Percentiles rank a stretch among this genome's conserved stretches.
phyloP scores from a whole-genome alignment of 1,139 yeast species.

The Magnusiomyces fungicola region DNA sequence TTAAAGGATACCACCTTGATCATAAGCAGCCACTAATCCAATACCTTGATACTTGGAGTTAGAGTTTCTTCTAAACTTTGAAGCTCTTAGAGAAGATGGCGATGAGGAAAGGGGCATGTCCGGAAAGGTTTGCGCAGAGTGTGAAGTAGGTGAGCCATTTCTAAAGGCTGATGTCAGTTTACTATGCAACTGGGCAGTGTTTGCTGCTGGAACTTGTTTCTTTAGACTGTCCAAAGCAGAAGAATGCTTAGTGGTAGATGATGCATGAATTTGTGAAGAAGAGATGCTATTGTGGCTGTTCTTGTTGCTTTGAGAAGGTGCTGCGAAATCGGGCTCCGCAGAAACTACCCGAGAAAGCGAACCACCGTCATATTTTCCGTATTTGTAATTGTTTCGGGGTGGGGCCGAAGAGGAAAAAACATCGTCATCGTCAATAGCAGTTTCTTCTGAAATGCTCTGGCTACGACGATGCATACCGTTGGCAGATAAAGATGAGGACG shows the following conservation, averaged over 20 bases:
- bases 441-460: too few relatives aligned
- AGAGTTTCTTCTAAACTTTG: neutral
- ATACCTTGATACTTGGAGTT: constrained; percentile 10
- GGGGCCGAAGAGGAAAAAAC: too few relatives aligned
- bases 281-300: too few relatives aligned
- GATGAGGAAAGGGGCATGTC: neutral
- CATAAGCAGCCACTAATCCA: constrained; percentile 15
- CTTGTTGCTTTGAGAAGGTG: neutral
- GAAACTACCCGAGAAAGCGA: constrained; percentile 5
- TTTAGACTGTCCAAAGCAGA: too few relatives aligned
- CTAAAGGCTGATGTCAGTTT: too few relatives aligned
- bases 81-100: neutral
- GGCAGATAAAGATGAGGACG: neutral
- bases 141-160: neutral
- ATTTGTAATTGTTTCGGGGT: too few relatives aligned
- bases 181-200: too few relatives aligned
- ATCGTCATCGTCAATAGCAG: too few relatives aligned
- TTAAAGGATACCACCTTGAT: constrained; percentile 1
- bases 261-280: too few relatives aligned
- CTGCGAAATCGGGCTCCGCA: constrained; percentile 5
- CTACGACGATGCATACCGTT: too few relatives aligned
- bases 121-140: neutral
- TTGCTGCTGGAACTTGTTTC: too few relatives aligned
- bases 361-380: neutral
- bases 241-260: too few relatives aligned